phyloP scores from a whole-genome alignment of 2,329 filamentous ascomycete species.

The Pseudogymnoascus sp. region DNA sequence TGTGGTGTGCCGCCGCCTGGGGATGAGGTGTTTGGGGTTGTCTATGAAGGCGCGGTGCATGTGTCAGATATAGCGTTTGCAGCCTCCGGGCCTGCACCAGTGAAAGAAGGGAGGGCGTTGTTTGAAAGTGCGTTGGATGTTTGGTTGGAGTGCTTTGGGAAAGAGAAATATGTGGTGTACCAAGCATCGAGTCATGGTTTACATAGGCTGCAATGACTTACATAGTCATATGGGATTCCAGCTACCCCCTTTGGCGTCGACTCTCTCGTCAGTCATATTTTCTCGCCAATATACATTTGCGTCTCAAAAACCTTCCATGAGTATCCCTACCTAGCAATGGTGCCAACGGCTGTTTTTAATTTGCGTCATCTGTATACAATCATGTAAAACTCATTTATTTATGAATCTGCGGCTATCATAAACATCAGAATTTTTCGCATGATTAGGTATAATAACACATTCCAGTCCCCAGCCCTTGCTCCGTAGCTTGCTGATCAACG shows the following conservation, averaged over 20 bases:
- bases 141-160: conserved; percentile 10
- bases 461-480: too few species aligned
- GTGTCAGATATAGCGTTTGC: background rate
- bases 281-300: background rate
- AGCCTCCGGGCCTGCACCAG: background rate
- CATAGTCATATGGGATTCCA: background rate
- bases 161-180: background rate
- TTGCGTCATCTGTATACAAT: background rate
- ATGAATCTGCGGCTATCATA: background rate
- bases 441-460: too few species aligned
- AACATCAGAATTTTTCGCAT: background rate
- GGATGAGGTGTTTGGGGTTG: conserved; percentile 6
- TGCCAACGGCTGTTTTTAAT: background rate
- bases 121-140: conserved; percentile 9
- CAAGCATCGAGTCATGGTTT: background rate
- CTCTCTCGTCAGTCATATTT: background rate
- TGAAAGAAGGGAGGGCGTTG: conserved; percentile 4
- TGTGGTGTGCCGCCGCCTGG: background rate
- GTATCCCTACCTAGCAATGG: background rate
- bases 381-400: too few species aligned
- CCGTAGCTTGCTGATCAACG: too few species aligned
- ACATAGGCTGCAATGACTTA: background rate
- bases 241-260: background rate
- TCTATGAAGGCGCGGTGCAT: background rate
- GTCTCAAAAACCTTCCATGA: background rate